Conservation (phyloP, 495 filamentous ascomycete species). For the Aspergillus nidulans region DNA sequence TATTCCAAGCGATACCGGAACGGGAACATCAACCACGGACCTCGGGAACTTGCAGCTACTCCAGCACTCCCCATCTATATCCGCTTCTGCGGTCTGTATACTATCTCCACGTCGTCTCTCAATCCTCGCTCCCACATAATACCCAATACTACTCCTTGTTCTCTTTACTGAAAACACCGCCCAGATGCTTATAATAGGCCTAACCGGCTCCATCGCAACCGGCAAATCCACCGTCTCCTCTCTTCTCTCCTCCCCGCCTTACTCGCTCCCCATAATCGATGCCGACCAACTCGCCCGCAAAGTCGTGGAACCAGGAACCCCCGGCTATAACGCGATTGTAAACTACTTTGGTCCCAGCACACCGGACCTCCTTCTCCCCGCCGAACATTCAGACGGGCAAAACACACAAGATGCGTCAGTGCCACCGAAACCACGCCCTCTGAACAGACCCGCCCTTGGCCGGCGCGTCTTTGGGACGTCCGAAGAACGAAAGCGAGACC, state of each 20-base stretch:
- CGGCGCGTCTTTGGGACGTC: slow-evolving; percentile 76
- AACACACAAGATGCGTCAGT: slow-evolving; percentile 34
- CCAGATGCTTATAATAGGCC: slow-evolving; percentile 87
- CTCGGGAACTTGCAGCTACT: background rate
- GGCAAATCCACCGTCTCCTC: slow-evolving; percentile 94
- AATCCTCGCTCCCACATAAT: background rate
- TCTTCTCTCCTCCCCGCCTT: slow-evolving; percentile 71
- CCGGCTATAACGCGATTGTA: slow-evolving; percentile 75
- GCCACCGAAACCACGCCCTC: slow-evolving; percentile 29
- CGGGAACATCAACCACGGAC: background rate
- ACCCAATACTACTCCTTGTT: background rate
- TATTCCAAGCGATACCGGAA: background rate
- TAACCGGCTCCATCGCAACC: slow-evolving; percentile 96
- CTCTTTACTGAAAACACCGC: background rate
- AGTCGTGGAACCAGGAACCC: slow-evolving; percentile 85
- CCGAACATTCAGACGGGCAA: slow-evolving; percentile 22
- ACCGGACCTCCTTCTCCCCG: slow-evolving; percentile 71
- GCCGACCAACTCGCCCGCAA: slow-evolving; percentile 86
- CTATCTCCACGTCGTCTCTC: background rate
- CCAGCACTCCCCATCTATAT: slow-evolving; percentile 1
- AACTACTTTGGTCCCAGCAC: slow-evolving; percentile 72
- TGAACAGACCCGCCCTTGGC: slow-evolving; percentile 84
- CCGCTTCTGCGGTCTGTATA: background rate
- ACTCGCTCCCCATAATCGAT: slow-evolving; percentile 90
- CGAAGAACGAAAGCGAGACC: slow-evolving; percentile 58